A percentile compares a stretch with the other conserved stretches of the same genome.
phyloP scores from a whole-genome alignment of 108 stramenopile genomes.

The Fragilaria crotonensis region DNA sequence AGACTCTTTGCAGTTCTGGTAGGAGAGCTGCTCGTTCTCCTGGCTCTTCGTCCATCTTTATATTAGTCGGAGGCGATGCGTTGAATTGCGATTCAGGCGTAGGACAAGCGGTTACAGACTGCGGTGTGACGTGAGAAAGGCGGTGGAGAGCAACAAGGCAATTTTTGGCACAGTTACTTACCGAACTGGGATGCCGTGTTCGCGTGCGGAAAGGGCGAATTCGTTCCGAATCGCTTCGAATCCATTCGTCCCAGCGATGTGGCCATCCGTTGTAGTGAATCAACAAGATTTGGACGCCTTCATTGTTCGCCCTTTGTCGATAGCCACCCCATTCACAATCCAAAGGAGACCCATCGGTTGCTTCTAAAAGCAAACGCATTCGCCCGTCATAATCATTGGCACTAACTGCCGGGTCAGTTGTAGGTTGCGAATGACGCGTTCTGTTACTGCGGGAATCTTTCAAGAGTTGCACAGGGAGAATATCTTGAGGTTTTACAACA shows the following conservation, averaged over 20 bases:
- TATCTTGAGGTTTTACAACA: constrained; percentile 58
- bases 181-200: constrained; percentile 47
- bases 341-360: constrained; percentile 17
- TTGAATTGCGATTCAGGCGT: constrained; percentile 58
- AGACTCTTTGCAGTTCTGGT: constrained; percentile 50
- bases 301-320: constrained; percentile 42
- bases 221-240: constrained; percentile 78
- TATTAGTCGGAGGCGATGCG: constrained; percentile 60
- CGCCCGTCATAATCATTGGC: constrained; percentile 74
- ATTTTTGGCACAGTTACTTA: constrained; percentile 11
- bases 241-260: constrained; percentile 97
- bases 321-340: constrained; percentile 19
- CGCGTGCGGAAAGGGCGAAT: constrained; percentile 81
- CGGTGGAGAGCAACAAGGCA: not conserved
- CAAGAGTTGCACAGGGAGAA: constrained; percentile 24
- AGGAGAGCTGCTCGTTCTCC: constrained; percentile 51
- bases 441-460: not conserved
- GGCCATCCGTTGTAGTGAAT: constrained; percentile 99
- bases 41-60: constrained; percentile 40
- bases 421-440: not conserved
- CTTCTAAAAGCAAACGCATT: constrained; percentile 63
- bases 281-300: constrained; percentile 63
- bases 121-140: no score
- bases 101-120: constrained; percentile 38
- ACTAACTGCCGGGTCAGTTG: constrained; percentile 56